These are phyloP conservation scores for Myrica gale DNA, from an alignment of 306 rosid genomes.

Conservation along the genomic window DNA sequence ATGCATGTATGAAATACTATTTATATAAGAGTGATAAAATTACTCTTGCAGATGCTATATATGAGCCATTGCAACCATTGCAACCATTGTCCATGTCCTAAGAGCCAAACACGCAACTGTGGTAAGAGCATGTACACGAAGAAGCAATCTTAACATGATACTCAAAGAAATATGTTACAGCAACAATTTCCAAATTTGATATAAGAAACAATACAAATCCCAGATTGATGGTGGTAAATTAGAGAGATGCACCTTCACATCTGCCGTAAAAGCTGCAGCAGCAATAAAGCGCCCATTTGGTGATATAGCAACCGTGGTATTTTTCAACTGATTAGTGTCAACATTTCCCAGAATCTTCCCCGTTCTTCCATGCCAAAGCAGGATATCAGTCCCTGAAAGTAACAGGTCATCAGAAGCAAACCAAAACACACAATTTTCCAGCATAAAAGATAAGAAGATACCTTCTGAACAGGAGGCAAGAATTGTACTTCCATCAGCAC, in stretches of 20 bases:
- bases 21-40: not conserved
- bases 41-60: not conserved
- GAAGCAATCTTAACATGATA: not conserved
- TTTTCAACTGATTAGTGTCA: slow-evolving; percentile 94
- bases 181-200: not conserved
- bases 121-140: not conserved
- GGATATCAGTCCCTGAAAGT: slow-evolving; percentile 77
- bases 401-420: slow-evolving; percentile 26
- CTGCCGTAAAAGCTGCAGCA: slow-evolving; percentile 99
- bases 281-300: slow-evolving; percentile 98
- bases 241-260: slow-evolving; percentile 68
- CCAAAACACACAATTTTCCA: slow-evolving; percentile 22
- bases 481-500: slow-evolving; percentile 89
- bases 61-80: not conserved
- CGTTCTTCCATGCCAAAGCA: slow-evolving; percentile 91
- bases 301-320: slow-evolving; percentile 88
- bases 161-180: not conserved
- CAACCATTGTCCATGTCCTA: not conserved
- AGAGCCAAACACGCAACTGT: not conserved
- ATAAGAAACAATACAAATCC: not conserved
- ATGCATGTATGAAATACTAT: not conserved
- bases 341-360: slow-evolving; percentile 87
- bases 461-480: slow-evolving; percentile 97
- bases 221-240: not conserved
- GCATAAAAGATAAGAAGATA: slow-evolving; percentile 30